Conservation (phyloP, 345 rosid species). For the Camelina sativa region DNA sequence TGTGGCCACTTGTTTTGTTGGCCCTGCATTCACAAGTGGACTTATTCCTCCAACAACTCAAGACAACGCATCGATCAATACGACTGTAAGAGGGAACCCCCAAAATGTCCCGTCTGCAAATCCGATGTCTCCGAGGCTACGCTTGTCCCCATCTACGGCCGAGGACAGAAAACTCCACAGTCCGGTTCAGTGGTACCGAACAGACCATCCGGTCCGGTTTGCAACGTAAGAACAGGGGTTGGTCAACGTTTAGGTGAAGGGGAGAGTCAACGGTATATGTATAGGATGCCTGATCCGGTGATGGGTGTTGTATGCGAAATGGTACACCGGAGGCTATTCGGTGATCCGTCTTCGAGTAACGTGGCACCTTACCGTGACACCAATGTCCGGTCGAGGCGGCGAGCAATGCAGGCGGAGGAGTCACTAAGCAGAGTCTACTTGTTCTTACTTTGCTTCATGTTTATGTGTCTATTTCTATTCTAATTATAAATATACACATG, state of each 20-base stretch:
- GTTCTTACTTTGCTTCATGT: conserved; percentile 80
- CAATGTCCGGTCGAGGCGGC: conserved; percentile 70
- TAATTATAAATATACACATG: conserved; percentile 40
- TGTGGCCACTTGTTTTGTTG: conserved; percentile 99
- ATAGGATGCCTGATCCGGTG: conserved; percentile 54
- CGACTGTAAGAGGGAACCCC: conserved; percentile 23
- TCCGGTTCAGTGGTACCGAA: conserved; percentile 60
- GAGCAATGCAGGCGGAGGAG: conserved; percentile 66
- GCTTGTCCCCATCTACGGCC: conserved; percentile 92
- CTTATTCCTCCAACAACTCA: conserved; percentile 60
- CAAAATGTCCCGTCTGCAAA: conserved; percentile 89
- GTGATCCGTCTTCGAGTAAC: conserved; percentile 61
- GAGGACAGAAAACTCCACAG: conserved; percentile 51
- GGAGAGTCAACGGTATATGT: conserved; percentile 48
- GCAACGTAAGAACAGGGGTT: conserved; percentile 49
- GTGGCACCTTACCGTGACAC: conserved; percentile 49
- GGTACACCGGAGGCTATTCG: conserved; percentile 76
- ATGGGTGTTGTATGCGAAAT: conserved; percentile 74
- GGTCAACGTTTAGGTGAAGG: conserved; percentile 67
- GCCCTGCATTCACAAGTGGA: conserved; percentile 97
- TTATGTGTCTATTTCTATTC: conserved; percentile 84
- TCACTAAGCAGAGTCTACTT: conserved; percentile 78
- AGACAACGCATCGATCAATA: conserved; percentile 31
- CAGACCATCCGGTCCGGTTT: conserved; percentile 64
- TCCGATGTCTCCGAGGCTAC: conserved; percentile 72